Evolutionary conservation across 2,329 filamentous ascomycete genomes (phyloP).

Genomic region (Myrmaecium sp.): DNA sequence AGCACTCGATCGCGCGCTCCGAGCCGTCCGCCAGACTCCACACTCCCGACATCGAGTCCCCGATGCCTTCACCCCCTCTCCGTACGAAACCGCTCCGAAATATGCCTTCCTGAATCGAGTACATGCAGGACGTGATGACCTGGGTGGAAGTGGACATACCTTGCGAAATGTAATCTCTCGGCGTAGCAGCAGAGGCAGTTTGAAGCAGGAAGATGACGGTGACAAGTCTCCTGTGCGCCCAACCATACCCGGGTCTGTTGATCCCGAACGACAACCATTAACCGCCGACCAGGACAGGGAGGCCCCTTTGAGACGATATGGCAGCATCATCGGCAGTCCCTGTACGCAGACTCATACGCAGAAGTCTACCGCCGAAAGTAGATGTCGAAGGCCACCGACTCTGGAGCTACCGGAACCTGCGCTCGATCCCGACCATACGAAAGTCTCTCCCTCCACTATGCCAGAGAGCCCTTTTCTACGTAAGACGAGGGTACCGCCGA

Average conservation of each 20-base stretch:
- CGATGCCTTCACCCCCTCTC: constrained; percentile 16
- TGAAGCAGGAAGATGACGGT: constrained; percentile 7
- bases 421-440: constrained; percentile 25
- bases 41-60: constrained; percentile 21
- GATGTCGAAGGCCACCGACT: constrained; percentile 25
- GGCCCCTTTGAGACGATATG: constrained; percentile 34
- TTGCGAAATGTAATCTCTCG: constrained; percentile 11
- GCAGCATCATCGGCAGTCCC: constrained; percentile 44
- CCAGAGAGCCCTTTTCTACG: too few relatives aligned
- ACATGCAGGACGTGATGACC: constrained; percentile 8
- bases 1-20: constrained; percentile 55
- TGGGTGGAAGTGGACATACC: constrained; percentile 9
- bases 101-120: constrained; percentile 24
- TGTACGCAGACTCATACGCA: constrained; percentile 6
- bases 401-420: constrained; percentile 48
- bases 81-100: constrained; percentile 20
- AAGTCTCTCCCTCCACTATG: too few relatives aligned
- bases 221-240: constrained; percentile 5
- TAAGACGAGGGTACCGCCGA: too few relatives aligned
- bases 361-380: constrained; percentile 5
- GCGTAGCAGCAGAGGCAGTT: constrained; percentile 10
- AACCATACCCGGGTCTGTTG: constrained; percentile 5
- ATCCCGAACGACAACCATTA: constrained; percentile 15
- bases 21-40: constrained; percentile 37
- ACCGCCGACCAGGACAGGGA: constrained; percentile 7